phyloP scores from a whole-genome alignment of 2,329 filamentous ascomycete species.

The Coniella lustricola region DNA sequence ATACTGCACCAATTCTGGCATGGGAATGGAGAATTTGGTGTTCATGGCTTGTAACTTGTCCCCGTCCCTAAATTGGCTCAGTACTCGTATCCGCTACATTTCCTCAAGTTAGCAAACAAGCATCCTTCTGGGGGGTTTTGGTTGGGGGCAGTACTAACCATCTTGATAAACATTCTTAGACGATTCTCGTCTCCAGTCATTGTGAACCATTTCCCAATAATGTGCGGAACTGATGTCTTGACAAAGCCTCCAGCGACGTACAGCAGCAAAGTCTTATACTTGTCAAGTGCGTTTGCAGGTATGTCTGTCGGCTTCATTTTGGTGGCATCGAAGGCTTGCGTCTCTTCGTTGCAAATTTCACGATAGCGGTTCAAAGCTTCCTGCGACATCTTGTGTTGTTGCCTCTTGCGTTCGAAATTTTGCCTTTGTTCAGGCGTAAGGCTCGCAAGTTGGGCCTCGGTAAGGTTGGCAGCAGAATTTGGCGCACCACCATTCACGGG shows the following conservation, averaged over 20 bases:
- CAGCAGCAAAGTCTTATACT: neutral
- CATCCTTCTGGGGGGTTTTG: neutral
- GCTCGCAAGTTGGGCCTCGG: slow-evolving; percentile 32
- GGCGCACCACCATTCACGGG: slow-evolving; percentile 1
- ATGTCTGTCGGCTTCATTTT: slow-evolving; percentile 5
- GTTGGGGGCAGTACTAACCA: slow-evolving; percentile 32
- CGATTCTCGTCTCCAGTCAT: slow-evolving; percentile 42
- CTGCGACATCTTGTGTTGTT: slow-evolving; percentile 17
- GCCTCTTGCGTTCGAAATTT: slow-evolving; percentile 34
- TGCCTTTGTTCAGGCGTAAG: slow-evolving; percentile 39
- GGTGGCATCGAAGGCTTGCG: slow-evolving; percentile 30
- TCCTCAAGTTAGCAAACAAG: slow-evolving; percentile 25
- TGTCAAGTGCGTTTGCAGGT: neutral
- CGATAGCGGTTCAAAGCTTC: slow-evolving; percentile 26
- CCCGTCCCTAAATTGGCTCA: slow-evolving; percentile 46
- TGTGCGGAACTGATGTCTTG: slow-evolving; percentile 24
- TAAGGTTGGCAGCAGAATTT: slow-evolving; percentile 22
- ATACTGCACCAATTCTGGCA: slow-evolving; percentile 43
- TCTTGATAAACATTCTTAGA: slow-evolving; percentile 45
- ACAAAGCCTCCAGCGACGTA: neutral
- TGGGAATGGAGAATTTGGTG: slow-evolving; percentile 44
- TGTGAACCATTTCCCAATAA: slow-evolving; percentile 41
- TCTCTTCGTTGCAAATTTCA: slow-evolving; percentile 33
- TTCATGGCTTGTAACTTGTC: slow-evolving; percentile 39
- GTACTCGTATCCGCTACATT: slow-evolving; percentile 43